These are phyloP conservation scores for Globisporangium paddicum DNA, from an alignment of 352 stramenopile species.

Conservation along the genomic window DNA sequence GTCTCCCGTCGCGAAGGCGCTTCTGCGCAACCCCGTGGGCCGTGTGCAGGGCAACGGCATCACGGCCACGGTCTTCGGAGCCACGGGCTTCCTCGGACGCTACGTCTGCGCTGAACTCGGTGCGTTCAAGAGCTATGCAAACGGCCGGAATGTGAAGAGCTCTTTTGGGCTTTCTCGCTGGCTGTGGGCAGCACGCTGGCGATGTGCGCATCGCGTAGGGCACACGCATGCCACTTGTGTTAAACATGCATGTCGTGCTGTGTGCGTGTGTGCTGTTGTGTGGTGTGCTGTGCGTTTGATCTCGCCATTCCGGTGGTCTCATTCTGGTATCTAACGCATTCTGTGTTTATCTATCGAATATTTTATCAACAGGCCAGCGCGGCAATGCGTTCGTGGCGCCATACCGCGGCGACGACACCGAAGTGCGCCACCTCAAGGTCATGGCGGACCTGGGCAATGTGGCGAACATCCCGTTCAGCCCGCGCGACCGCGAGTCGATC, in stretches of 20 bases:
- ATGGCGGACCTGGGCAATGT: constrained; percentile 93
- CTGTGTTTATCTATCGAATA: not conserved
- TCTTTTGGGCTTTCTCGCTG: not conserved
- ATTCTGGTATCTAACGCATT: not conserved
- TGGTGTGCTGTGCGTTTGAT: not conserved
- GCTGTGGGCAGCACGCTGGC: not conserved
- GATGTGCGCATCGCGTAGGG: not conserved
- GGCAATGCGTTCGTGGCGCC: constrained; percentile 80
- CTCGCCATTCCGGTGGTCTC: constrained; percentile 7
- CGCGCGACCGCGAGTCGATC: constrained; percentile 92
- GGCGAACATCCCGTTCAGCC: constrained; percentile 70
- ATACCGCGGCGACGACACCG: constrained; percentile 93
- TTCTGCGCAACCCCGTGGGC: constrained; percentile 72
- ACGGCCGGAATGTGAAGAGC: not conserved
- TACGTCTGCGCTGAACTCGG: constrained; percentile 94
- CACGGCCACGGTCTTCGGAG: constrained; percentile 95
- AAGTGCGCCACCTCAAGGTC: constrained; percentile 93
- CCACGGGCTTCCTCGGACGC: constrained; percentile 92
- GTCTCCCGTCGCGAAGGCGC: constrained; percentile 68
- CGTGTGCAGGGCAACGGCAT: constrained; percentile 75
- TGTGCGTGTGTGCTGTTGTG: not conserved
- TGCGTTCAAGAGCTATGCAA: constrained; percentile 27
- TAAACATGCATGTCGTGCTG: not conserved
- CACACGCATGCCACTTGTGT: not conserved
- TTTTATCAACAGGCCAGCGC: constrained; percentile 42